phyloP scores from a whole-genome alignment of 192 early-diverging fungal species.

The Backusella mclennaniae region DNA sequence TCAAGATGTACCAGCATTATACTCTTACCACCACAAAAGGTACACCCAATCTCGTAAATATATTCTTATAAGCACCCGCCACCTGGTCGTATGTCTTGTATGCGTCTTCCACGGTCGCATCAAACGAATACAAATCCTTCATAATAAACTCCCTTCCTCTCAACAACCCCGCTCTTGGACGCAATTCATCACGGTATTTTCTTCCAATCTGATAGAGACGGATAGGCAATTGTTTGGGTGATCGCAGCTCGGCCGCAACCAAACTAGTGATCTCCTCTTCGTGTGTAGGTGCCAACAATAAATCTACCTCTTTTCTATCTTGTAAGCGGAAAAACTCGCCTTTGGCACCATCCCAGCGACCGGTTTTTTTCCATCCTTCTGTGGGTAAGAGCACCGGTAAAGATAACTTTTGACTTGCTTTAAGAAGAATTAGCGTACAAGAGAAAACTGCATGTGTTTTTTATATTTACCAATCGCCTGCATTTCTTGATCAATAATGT shows the following conservation, averaged over 20 bases:
- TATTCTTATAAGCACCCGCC: conserved; percentile 70
- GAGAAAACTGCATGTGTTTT: background rate
- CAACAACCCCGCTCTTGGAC: conserved; percentile 81
- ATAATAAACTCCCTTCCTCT: conserved; percentile 92
- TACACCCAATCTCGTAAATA: conserved; percentile 75
- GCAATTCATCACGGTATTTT: conserved; percentile 84
- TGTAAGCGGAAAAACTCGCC: conserved; percentile 73
- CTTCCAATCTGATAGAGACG: conserved; percentile 85
- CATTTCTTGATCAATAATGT: conserved; percentile 84
- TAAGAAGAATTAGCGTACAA: background rate
- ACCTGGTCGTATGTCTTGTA: conserved; percentile 75
- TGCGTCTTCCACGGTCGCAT: conserved; percentile 63
- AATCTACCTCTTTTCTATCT: conserved; percentile 72
- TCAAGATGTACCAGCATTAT: too few relatives aligned
- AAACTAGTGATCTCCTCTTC: conserved; percentile 89
- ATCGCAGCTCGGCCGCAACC: conserved; percentile 62
- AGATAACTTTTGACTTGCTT: conserved; percentile 68
- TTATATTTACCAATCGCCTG: conserved; percentile 54
- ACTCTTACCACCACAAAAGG: conserved; percentile 66
- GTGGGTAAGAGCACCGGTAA: conserved; percentile 67
- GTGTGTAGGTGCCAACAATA: conserved; percentile 83
- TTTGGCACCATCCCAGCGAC: conserved; percentile 74
- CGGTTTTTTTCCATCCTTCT: conserved; percentile 77
- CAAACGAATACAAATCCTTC: conserved; percentile 95
- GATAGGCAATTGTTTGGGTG: conserved; percentile 76